Evolutionary conservation across 129 eudicot species (phyloP), one percentile per base, ranked within the genome.

Genomic region (Flaveria linearis): DNA sequence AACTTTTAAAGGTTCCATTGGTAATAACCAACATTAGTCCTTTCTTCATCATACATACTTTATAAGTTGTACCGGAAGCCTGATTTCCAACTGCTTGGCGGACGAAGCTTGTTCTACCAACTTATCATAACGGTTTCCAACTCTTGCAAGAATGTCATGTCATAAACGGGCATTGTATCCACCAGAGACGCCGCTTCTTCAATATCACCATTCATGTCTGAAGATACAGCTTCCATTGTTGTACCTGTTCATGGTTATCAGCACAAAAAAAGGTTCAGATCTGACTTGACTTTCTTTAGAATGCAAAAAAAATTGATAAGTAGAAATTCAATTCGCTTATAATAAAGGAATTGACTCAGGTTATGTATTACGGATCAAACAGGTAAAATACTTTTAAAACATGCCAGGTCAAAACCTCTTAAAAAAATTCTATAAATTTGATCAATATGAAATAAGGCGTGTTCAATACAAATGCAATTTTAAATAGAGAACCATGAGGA

Each of bases 61-160:
- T 60, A 65, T 33, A 9, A 65, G 1, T 65, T 16, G 26, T 39
- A 66, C 50, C 25, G 1, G 25, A 36, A 66, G 26, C 8, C 50
- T 5, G 43, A 8, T 30, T 64, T 72, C 58, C 14, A 25, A 60
- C 67, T 60, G 67, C 36, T 3, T 36, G 9, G 68, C 68, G 4
- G 13, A 14, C 14, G 67, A 53, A 55, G 41, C 67, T 13, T 36
- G 67, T 39, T 72, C 68, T 42, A 73, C 42, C 55, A 57, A 41
- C 46, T 77, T 68, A 49, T 60, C 65, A 47, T 71, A 49, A 28
- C 64, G 28, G 64, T 30, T 33, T 78, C 50, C 45, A 49, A 10
- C 17, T 46, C 71, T 70, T 70, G 76, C 71, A 69, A 78, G 25
- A 69, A 61, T n/a, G 30, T 9, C 11, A 33, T 77, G 58, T 14